Percentiles rank a stretch among this genome's conserved stretches.
Evolutionary conservation across 2,329 filamentous ascomycete genomes (phyloP).

Genomic region (Nemania sp.): DNA sequence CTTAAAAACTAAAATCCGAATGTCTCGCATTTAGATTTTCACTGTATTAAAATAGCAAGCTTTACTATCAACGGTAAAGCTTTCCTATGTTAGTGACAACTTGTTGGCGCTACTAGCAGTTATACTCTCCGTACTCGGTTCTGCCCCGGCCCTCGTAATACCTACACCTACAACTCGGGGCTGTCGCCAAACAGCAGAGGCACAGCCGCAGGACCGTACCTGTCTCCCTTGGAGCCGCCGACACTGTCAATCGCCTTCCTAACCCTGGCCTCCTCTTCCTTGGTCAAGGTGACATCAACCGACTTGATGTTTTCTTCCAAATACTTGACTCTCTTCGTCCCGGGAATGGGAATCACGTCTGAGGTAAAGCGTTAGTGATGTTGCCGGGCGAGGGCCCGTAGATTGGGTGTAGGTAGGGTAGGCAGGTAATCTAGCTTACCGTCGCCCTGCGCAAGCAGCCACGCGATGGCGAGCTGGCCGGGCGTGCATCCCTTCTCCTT

Average conservation of each 20-base stretch:
- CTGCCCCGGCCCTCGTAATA: background rate
- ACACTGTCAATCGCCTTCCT: conserved; percentile 42
- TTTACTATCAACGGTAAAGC: too few relatives aligned
- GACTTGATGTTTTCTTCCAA: conserved; percentile 43
- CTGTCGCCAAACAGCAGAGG: conserved; percentile 29
- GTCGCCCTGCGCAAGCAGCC: conserved; percentile 54
- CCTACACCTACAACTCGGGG: conserved; percentile 24
- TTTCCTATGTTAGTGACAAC: too few relatives aligned
- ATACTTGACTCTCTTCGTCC: conserved; percentile 42
- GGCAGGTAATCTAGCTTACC: conserved; percentile 29
- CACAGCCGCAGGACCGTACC: conserved; percentile 24
- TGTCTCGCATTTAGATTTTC: too few relatives aligned
- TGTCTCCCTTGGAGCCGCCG: conserved; percentile 30
- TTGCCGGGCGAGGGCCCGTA: background rate
- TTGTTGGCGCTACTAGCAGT: too few relatives aligned
- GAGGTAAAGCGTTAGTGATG: conserved; percentile 53
- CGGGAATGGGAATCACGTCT: conserved; percentile 50
- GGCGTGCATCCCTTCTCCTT: conserved; percentile 47
- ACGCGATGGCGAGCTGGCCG: conserved; percentile 58
- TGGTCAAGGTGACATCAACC: conserved; percentile 40
- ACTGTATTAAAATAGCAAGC: too few relatives aligned
- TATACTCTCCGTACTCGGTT: too few relatives aligned
- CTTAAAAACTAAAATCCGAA: too few relatives aligned
- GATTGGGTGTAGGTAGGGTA: too few relatives aligned
- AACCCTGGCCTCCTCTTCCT: conserved; percentile 44